These are phyloP conservation scores for Graphium sp. DNA, from an alignment of 2,329 filamentous ascomycete genomes.

Conservation along the genomic window DNA sequence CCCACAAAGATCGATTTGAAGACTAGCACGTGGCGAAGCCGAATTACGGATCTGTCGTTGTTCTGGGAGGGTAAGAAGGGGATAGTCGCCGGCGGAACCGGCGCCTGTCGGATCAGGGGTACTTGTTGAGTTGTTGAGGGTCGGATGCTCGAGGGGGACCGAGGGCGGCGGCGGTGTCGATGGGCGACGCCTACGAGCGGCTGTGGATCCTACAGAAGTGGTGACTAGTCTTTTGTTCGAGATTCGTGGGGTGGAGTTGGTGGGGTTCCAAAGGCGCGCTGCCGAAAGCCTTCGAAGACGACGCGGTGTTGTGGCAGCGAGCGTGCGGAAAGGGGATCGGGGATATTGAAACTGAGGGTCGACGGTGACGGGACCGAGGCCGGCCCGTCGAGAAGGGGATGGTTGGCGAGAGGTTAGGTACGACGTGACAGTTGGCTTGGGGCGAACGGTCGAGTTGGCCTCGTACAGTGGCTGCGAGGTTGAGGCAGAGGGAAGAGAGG, in stretches of 20 bases:
- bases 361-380: slow-evolving; percentile 1
- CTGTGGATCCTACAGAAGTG: no score
- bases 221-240: no score
- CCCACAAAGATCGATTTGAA: slow-evolving; percentile 29
- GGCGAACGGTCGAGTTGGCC: no score
- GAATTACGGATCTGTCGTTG: slow-evolving; percentile 27
- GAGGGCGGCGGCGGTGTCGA: slow-evolving; percentile 36
- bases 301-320: slow-evolving; percentile 13
- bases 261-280: slow-evolving; percentile 42
- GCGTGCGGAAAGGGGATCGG: slow-evolving; percentile 29
- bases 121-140: slow-evolving; percentile 18
- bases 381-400: not conserved
- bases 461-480: slow-evolving; percentile 4
- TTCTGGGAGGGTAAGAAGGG: slow-evolving; percentile 32
- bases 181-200: slow-evolving; percentile 23
- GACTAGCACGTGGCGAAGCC: slow-evolving; percentile 25
- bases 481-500: slow-evolving; percentile 3
- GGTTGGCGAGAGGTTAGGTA: slow-evolving; percentile 3
- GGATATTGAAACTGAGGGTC: slow-evolving; percentile 1
- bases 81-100: slow-evolving; percentile 27
- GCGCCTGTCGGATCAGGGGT: slow-evolving; percentile 18
- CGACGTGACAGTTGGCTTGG: no score
- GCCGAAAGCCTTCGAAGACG: slow-evolving; percentile 23
- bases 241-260: slow-evolving; percentile 37
- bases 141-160: slow-evolving; percentile 29